Evolutionary conservation across 2,329 filamentous ascomycete genomes (phyloP), one percentile per base, ranked within the genome.

Genomic region (Fusarium papillatum): DNA sequence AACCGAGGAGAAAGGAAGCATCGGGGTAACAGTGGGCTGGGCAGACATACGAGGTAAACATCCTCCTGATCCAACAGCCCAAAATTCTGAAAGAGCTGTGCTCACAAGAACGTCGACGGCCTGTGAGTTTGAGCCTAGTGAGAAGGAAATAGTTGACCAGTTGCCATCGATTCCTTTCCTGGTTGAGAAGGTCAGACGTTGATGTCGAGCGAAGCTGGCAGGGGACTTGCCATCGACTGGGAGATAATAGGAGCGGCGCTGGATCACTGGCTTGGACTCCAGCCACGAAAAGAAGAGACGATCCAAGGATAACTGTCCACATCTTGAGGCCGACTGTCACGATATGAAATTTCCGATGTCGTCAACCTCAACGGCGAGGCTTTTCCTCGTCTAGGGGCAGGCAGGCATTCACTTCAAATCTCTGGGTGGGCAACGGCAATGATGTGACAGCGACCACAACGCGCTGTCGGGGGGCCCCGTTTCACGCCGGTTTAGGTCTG

Each of bases 41-140:
- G 50, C 29, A n/a, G 34, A 85, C 86, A 78, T 86, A 89, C 88
- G 85, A 50, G 82, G 78, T 74, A 82, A 73, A 75, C 91, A 93
- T 68, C 91, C 92, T 70, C 87, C 86, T 2, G 88, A 85, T 64
- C 92, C 87, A 46, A 95, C 85, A 5, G 91, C 88, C 93, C 93
- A 95, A 53, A 93, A 91, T 82, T 95, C 93, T 41, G 94, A 94
- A 50, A 92, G 87, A 16, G 90, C 88, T 8, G 93, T 95, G 79
- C 92, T 95, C 64, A 93, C 87, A 16, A 87, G 80, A 38, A 87
- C 82, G 75, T 85, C 82, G 70, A 87, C 79, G 13, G 76, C 36
- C 65, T 85, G 80, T 9, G 78, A 78, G 13, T 82, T 76, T 24
- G 84, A 82, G 89, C 87, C 77, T 85, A 89, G 71, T 8, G 77